Conservation (phyloP, 2,329 filamentous ascomycete genomes). For the Ceratocystis papillata region DNA sequence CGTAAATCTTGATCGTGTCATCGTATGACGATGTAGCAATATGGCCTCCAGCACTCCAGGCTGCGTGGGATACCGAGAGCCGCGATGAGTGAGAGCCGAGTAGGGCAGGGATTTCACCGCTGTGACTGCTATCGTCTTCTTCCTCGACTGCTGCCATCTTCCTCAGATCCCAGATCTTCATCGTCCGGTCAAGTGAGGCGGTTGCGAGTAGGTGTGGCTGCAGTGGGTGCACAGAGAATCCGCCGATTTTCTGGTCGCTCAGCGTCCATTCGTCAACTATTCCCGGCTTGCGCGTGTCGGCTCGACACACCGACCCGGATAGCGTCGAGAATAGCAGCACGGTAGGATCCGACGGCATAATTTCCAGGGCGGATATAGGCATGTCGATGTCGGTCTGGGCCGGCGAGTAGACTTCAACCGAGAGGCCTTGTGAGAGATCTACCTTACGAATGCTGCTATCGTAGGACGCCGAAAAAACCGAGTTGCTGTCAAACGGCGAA, state of each 20-base stretch:
- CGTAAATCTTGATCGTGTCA: constrained; percentile 86
- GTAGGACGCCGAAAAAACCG: constrained; percentile 77
- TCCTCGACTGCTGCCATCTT: constrained; percentile 59
- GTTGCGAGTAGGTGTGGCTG: constrained; percentile 78
- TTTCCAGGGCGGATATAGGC: constrained; percentile 74
- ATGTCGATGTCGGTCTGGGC: constrained; percentile 57
- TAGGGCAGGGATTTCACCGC: constrained; percentile 47
- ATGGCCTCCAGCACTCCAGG: constrained; percentile 75
- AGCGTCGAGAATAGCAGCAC: constrained; percentile 80
- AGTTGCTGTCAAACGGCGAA: constrained; percentile 58
- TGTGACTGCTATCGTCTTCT: constrained; percentile 39
- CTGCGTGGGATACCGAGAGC: constrained; percentile 82
- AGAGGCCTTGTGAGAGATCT: constrained; percentile 69
- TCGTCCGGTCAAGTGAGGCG: constrained; percentile 74
- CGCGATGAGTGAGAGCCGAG: constrained; percentile 73
- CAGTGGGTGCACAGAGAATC: constrained; percentile 72
- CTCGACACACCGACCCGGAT: constrained; percentile 65
- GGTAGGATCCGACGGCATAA: constrained; percentile 59
- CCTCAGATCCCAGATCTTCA: constrained; percentile 87
- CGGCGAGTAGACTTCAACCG: constrained; percentile 72
- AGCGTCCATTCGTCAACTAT: constrained; percentile 47
- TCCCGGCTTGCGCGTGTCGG: constrained; percentile 46
- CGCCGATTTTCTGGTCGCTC: constrained; percentile 89
- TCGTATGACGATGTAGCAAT: constrained; percentile 91
- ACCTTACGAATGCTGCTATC: constrained; percentile 84